These are phyloP conservation scores for Coemansia sp. DNA, from an alignment of 192 early-diverging fungal species.

Conservation along the genomic window DNA sequence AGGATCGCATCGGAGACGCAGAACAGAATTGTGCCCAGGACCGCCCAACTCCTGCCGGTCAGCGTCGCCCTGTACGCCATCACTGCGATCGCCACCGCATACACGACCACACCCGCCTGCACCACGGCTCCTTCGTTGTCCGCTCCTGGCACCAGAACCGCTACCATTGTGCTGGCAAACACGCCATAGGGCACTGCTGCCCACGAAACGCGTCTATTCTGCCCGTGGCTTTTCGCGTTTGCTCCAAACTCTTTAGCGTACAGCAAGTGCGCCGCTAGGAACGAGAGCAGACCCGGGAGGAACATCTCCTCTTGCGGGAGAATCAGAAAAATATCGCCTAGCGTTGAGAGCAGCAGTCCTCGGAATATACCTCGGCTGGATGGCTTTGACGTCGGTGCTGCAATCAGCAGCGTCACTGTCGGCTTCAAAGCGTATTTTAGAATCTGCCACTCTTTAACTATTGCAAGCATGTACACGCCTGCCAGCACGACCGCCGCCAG, in stretches of 20 bases:
- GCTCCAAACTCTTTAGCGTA: constrained; percentile 21
- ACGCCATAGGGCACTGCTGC: constrained; percentile 12
- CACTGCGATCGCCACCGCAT: constrained; percentile 22
- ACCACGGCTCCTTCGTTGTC: constrained; percentile 21
- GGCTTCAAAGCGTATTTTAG: constrained; percentile 42
- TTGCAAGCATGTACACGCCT: constrained; percentile 23
- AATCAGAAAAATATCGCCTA: constrained; percentile 41
- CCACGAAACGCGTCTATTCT: constrained; percentile 18
- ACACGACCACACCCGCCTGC: constrained; percentile 35
- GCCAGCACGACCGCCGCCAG: constrained; percentile 8
- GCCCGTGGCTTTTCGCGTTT: not conserved
- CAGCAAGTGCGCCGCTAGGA: constrained; percentile 35
- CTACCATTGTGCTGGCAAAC: constrained; percentile 27
- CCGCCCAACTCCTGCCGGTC: constrained; percentile 17
- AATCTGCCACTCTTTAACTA: constrained; percentile 10
- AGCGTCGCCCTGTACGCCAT: constrained; percentile 43
- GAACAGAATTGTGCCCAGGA: constrained; percentile 35
- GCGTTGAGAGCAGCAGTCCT: constrained; percentile 30
- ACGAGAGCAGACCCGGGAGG: constrained; percentile 37
- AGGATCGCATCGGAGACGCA: constrained; percentile 46
- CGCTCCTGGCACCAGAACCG: constrained; percentile 18
- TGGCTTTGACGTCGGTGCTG: constrained; percentile 13
- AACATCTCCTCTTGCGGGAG: constrained; percentile 31
- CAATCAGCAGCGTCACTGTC: constrained; percentile 33
- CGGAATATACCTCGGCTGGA: constrained; percentile 8